Evolutionary conservation across 2,329 filamentous ascomycete species (phyloP).

Genomic region (Aspergillus arachidicola): DNA sequence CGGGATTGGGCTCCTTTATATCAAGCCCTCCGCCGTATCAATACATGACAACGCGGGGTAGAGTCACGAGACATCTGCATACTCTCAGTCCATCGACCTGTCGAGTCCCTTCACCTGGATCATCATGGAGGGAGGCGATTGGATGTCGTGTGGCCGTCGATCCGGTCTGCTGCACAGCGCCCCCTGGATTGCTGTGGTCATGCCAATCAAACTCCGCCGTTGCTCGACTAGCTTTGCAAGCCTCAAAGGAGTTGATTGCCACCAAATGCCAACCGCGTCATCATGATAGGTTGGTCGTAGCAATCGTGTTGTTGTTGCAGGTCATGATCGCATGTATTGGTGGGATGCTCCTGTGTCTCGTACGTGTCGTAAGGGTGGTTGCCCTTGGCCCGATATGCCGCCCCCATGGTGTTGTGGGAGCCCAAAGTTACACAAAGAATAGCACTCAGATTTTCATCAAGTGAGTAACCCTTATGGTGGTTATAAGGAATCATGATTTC

Average conservation of each 20-base stretch:
- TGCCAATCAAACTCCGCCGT: background rate
- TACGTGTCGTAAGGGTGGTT: background rate
- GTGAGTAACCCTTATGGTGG: background rate
- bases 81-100: background rate
- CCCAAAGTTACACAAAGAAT: background rate
- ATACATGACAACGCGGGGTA: background rate
- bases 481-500: background rate
- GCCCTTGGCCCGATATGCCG: too few species aligned
- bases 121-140: conserved; percentile 1
- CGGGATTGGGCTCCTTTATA: background rate
- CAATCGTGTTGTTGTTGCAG: background rate
- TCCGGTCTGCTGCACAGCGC: background rate
- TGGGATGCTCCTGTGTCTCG: background rate
- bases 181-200: background rate
- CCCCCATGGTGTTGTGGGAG: background rate
- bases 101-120: background rate
- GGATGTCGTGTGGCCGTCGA: background rate
- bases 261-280: background rate
- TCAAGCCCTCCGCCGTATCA: background rate
- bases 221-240: background rate
- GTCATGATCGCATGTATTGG: conserved; percentile 1
- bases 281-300: background rate
- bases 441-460: too few species aligned
- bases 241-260: background rate
- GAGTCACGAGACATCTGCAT: background rate